A percentile compares a stretch with the other conserved stretches of the same genome.
phyloP scores from a whole-genome alignment of 257 asterid species.

The Ocimum tenuiflorum region DNA sequence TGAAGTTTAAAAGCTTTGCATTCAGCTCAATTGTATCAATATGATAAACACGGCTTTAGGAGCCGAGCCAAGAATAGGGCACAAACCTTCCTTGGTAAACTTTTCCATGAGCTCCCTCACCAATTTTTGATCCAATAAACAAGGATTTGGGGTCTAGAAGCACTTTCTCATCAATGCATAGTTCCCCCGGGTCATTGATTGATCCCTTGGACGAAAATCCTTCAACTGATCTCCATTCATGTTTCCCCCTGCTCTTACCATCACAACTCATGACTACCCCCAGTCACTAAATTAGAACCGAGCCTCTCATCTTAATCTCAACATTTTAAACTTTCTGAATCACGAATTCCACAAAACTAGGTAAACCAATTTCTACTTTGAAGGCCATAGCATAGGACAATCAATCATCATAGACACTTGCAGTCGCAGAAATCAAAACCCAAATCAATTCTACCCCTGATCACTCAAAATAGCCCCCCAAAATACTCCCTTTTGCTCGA shows the following conservation, averaged over 20 bases:
- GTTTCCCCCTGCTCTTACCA: conserved; percentile 46
- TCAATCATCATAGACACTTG: conserved; percentile 19
- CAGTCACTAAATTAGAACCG: conserved; percentile 38
- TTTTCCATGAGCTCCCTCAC: conserved; percentile 98
- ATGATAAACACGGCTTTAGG: not conserved
- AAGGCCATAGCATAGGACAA: conserved; percentile 16
- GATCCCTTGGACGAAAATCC: conserved; percentile 55
- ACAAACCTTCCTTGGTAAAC: conserved; percentile 93
- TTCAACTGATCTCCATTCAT: conserved; percentile 42
- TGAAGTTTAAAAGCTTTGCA: not conserved
- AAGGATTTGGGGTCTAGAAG: conserved; percentile 78
- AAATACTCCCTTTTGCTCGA: not conserved
- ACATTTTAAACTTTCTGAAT: conserved; percentile 12
- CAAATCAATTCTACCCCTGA: conserved; percentile 16
- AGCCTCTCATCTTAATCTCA: conserved; percentile 41
- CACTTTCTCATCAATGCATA: conserved; percentile 62
- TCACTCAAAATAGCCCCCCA: conserved; percentile 11
- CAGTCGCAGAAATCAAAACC: conserved; percentile 2
- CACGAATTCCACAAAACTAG: conserved; percentile 12
- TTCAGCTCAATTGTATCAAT: conserved; percentile 1
- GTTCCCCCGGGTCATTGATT: conserved; percentile 27
- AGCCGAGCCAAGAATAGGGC: conserved; percentile 1
- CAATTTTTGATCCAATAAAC: conserved; percentile 78
- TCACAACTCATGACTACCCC: conserved; percentile 65
- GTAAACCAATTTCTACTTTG: conserved; percentile 11